Conservation (phyloP, 306 rosid genomes). For the Carpinus fangiana region DNA sequence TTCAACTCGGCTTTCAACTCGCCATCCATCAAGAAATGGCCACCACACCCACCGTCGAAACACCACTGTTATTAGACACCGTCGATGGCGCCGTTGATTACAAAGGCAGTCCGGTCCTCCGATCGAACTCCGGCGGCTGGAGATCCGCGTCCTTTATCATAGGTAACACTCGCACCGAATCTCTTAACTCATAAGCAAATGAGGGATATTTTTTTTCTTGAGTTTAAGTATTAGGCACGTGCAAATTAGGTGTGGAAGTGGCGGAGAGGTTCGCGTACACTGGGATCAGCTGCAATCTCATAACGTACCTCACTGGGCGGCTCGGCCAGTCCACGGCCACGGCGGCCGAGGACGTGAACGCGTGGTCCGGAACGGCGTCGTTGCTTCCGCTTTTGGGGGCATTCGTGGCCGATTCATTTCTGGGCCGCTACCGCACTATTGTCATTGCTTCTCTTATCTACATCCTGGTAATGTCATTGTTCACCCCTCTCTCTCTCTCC, state of each 20-base stretch:
- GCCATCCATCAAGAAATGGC: background rate
- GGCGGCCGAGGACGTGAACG: slow-evolving; percentile 39
- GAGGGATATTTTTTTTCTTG: too few species aligned
- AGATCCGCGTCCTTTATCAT: slow-evolving; percentile 47
- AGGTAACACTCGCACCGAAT: slow-evolving; percentile 14
- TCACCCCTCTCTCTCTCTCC: background rate
- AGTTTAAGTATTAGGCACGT: too few species aligned
- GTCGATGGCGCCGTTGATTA: slow-evolving; percentile 41
- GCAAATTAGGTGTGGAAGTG: slow-evolving; percentile 37
- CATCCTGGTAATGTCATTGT: slow-evolving; percentile 38
- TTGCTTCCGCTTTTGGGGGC: slow-evolving; percentile 49
- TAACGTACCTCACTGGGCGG: slow-evolving; percentile 38
- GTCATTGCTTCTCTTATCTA: slow-evolving; percentile 35
- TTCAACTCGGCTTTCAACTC: too few species aligned
- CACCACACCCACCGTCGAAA: background rate
- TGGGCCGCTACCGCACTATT: slow-evolving; percentile 49
- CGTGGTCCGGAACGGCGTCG: slow-evolving; percentile 40
- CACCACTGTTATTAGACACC: slow-evolving; percentile 23
- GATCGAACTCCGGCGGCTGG: slow-evolving; percentile 50
- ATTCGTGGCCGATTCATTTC: slow-evolving; percentile 41
- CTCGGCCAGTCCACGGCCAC: slow-evolving; percentile 47
- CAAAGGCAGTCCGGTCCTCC: slow-evolving; percentile 23
- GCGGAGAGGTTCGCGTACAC: slow-evolving; percentile 55
- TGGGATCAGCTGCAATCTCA: slow-evolving; percentile 39
- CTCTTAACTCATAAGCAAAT: too few species aligned